phyloP scores from a whole-genome alignment of 257 asterid genomes.

The Agastache rugosa region DNA sequence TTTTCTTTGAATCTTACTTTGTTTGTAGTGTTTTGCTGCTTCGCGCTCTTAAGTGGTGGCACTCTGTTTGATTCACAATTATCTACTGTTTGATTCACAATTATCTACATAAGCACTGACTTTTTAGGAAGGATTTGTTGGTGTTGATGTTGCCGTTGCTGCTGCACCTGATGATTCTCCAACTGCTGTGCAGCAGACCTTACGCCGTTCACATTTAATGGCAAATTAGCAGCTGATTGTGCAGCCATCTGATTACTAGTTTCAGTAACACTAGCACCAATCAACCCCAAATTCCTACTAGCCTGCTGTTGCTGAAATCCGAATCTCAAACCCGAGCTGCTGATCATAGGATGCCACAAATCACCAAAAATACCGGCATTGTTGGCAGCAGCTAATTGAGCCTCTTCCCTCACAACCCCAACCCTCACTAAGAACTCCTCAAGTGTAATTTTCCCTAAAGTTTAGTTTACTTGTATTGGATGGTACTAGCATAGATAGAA shows the following conservation, averaged over 20 bases:
- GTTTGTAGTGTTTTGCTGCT: too few relatives aligned
- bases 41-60: too few relatives aligned
- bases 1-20: too few relatives aligned
- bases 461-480: too few relatives aligned
- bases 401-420: constrained; percentile 85
- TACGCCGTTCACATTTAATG: constrained; percentile 61
- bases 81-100: too few relatives aligned
- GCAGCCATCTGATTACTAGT: constrained; percentile 46
- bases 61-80: too few relatives aligned
- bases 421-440: constrained; percentile 89
- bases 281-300: constrained; percentile 45
- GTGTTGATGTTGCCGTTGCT: constrained; percentile 41
- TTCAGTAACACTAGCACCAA: constrained; percentile 48
- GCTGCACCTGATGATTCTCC: constrained; percentile 47
- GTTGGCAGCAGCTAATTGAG: constrained; percentile 51
- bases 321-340: constrained; percentile 48
- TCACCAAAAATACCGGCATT: constrained; percentile 54
- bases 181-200: constrained; percentile 52
- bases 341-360: constrained; percentile 46
- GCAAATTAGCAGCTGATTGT: constrained; percentile 50
- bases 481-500: too few relatives aligned
- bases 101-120: too few relatives aligned
- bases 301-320: constrained; percentile 52
- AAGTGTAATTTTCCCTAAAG: constrained; percentile 85
- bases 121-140: constrained; percentile 73